Percentiles rank a stretch among this genome's conserved stretches.
These are phyloP conservation scores for Seminavis robusta DNA, from an alignment of 108 stramenopile species.

Conservation along the genomic window DNA sequence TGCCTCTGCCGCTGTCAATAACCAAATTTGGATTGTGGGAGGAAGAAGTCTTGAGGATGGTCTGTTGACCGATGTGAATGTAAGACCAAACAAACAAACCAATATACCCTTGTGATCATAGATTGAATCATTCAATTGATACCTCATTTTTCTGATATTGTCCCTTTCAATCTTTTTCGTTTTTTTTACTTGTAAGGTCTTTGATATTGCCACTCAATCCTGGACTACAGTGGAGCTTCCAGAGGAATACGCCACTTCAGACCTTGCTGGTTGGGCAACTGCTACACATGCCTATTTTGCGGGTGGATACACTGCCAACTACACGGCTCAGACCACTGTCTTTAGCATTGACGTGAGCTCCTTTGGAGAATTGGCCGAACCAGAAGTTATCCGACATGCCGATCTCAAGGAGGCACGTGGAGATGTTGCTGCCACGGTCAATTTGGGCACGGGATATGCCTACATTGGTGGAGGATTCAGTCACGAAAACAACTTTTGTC, in stretches of 20 bases:
- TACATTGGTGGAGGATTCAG: constrained; percentile 39
- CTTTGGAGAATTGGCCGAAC: constrained; percentile 2
- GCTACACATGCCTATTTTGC: constrained; percentile 15
- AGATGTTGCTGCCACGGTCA: constrained; percentile 15
- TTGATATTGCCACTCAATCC: constrained; percentile 23
- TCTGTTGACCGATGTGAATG: too few relatives aligned
- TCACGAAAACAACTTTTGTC: constrained; percentile 23
- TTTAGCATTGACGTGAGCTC: constrained; percentile 5
- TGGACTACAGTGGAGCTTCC: constrained; percentile 34
- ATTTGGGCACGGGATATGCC: too few relatives aligned
- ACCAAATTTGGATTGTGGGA: constrained; percentile 5
- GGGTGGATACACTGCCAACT: constrained; percentile 29
- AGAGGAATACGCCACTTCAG: constrained; percentile 5
- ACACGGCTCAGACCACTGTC: constrained; percentile 14
- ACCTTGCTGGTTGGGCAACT: constrained; percentile 18
- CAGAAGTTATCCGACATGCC: constrained; percentile 1
- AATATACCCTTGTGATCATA: background rate
- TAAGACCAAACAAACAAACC: too few relatives aligned
- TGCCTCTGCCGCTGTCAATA: constrained; percentile 4
- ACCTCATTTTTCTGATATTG: background rate
- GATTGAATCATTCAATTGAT: too few relatives aligned
- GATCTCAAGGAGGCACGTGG: constrained; percentile 14
- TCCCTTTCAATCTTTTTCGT: background rate
- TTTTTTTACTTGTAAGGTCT: constrained; percentile 7
- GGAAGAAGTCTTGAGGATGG: background rate